Base-by-base conservation (phyloP, 2,329 filamentous ascomycete species). In the Hymenoscyphus albidus region DNA sequence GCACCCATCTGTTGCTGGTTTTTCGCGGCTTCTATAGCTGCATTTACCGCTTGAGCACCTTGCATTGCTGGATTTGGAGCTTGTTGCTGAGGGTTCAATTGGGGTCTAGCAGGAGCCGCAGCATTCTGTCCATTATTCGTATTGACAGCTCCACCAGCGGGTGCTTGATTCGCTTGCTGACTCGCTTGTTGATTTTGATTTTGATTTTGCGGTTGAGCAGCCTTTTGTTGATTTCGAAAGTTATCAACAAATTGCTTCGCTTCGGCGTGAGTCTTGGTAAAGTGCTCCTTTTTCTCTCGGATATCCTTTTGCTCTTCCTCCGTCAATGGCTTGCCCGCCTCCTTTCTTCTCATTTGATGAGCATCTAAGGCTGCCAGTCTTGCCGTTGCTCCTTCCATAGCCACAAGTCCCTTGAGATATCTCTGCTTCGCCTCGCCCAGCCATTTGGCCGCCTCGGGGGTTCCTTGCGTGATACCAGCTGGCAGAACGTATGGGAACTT, bases 401-500 rank as follows among this genome's bases (percentile, higher is more conserved):
- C 77, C 67, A 80, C 74, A 5, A 86, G 72, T 0, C 81, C 82
- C 48, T 80, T 76, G 0, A 77, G 76, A 64, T 85, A 84, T 62
- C 78, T 78, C 0, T 77, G 74, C 69, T 80, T 83, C 39, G 80
- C 75, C 1, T 83, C 80, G 7, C 79, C 76, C 1, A 81, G 71
- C 81, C 81, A 85, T 67, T 82, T 82, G 0, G 72, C 67, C 1
- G 77, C 76, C 4, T 78, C 76, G n/a, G 82, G 78, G 0, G 77
- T 75, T 2, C 78, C 75, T 16, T 81, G 78, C 0, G 75, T 71
- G 0, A 83, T 62, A n/a, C 77, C 74, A 0, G 77, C 70, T 0
- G 81, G 81, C 1, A 80, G 74, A 14, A 77, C 75, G 68, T 82
- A 85, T 2, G 77, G 77, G 69, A 85, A 80, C 62, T 79, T 78